A percentile compares a stretch with the other conserved stretches of the same genome.
Evolutionary conservation across 768 basidiomycete genomes (phyloP).

Genomic region (Leccinum ochraceum): DNA sequence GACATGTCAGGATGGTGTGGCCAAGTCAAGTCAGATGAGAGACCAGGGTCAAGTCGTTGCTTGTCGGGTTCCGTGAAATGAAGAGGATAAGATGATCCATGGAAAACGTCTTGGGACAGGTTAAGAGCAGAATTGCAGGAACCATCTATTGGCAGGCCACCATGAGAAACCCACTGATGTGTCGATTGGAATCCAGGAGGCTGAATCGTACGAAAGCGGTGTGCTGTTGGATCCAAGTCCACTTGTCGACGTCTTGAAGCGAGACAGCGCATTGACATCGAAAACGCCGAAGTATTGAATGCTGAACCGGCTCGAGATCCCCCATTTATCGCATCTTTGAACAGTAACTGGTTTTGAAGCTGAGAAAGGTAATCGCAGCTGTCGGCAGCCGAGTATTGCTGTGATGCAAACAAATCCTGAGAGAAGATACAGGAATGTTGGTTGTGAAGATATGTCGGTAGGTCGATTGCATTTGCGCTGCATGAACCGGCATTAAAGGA

Average conservation of each 20-base stretch:
- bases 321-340: conserved; percentile 17
- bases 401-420: conserved; percentile 12
- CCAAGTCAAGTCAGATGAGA: conserved; percentile 21
- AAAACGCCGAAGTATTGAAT: conserved; percentile 20
- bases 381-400: conserved; percentile 7
- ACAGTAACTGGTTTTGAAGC: conserved; percentile 13
- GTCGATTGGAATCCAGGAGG: conserved; percentile 20
- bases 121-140: conserved; percentile 17
- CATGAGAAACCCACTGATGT: conserved; percentile 16
- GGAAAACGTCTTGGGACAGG: conserved; percentile 33
- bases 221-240: conserved; percentile 17
- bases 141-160: conserved; percentile 9
- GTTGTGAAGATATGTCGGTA: conserved; percentile 10
- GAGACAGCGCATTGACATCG: conserved; percentile 35
- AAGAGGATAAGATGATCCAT: conserved; percentile 28
- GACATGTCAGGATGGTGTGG: conserved; percentile 17
- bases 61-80: conserved; percentile 22
- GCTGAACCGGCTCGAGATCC: conserved; percentile 12
- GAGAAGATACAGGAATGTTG: conserved; percentile 6
- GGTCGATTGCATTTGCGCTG: neutral
- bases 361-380: conserved; percentile 17
- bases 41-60: conserved; percentile 1
- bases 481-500: conserved; percentile 2
- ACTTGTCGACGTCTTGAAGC: conserved; percentile 31
- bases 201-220: conserved; percentile 12